These are phyloP conservation scores for Myxozyma monticola DNA, from an alignment of 805 yeast species.

Conservation along the genomic window DNA sequence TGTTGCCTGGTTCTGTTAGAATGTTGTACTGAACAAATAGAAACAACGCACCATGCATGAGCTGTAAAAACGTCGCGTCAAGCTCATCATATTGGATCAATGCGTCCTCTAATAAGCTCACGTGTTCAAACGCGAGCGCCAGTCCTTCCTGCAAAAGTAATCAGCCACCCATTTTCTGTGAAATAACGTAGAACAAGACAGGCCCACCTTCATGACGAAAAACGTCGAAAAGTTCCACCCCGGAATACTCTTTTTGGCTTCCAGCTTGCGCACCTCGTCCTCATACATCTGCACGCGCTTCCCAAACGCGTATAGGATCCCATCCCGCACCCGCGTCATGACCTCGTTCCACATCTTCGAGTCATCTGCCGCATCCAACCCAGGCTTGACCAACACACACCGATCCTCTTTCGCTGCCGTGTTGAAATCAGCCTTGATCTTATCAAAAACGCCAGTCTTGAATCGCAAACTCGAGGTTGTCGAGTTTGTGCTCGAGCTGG, in stretches of 20 bases:
- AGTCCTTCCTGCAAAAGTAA: conserved; percentile 44
- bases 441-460: conserved; percentile 53
- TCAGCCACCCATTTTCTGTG: no score
- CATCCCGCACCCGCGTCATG: conserved; percentile 48
- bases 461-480: conserved; percentile 43
- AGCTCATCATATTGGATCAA: conserved; percentile 53
- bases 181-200: not conserved
- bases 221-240: conserved; percentile 51
- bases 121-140: conserved; percentile 53
- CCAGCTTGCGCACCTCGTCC: conserved; percentile 43
- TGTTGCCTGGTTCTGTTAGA: conserved; percentile 14
- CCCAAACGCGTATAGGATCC: conserved; percentile 56
- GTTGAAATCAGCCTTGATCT: conserved; percentile 54
- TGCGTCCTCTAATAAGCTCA: conserved; percentile 64
- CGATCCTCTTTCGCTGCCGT: conserved; percentile 41
- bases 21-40: not conserved
- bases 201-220: conserved; percentile 42
- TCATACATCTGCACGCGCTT: conserved; percentile 47
- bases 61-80: conserved; percentile 38
- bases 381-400: conserved; percentile 36
- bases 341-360: conserved; percentile 55
- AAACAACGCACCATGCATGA: conserved; percentile 13
- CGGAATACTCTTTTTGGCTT: conserved; percentile 38
- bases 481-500: conserved; percentile 28
- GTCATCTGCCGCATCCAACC: conserved; percentile 40